phyloP scores from a whole-genome alignment of 2,329 filamentous ascomycete genomes.

The Stagonosporopsis rhizophila region DNA sequence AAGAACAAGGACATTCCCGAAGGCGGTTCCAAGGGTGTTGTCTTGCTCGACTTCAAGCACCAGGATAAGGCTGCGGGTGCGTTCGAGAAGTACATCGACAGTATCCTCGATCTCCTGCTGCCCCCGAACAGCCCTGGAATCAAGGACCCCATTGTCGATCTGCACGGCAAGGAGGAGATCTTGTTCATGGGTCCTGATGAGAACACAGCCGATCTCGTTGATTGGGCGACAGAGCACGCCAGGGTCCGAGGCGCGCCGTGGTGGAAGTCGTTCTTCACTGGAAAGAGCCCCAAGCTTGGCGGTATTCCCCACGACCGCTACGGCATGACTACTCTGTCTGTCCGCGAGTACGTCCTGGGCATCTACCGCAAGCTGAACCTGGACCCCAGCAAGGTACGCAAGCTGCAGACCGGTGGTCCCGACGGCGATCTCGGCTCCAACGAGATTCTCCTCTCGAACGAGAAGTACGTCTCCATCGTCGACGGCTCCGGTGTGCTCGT shows the following conservation, averaged over 20 bases:
- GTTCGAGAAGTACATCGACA: constrained; percentile 99
- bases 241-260: constrained; percentile 85
- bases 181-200: constrained; percentile 98
- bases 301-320: constrained; percentile 96
- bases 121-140: constrained; percentile 92
- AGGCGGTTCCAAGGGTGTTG: constrained; percentile 96
- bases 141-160: constrained; percentile 97
- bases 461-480: constrained; percentile 95
- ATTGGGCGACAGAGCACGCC: constrained; percentile 99
- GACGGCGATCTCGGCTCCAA: constrained; percentile 97
- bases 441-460: constrained; percentile 93
- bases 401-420: constrained; percentile 97
- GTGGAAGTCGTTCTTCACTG: constrained; percentile 99
- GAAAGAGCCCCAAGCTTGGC: constrained; percentile 93
- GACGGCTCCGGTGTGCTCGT: constrained; percentile 95
- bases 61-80: constrained; percentile 91
- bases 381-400: constrained; percentile 82
- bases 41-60: constrained; percentile 90
- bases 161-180: constrained; percentile 94
- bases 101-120: constrained; percentile 91
- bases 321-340: constrained; percentile 96
- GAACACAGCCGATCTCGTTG: constrained; percentile 95
- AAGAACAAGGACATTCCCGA: constrained; percentile 99
- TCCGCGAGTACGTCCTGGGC: constrained; percentile 93
- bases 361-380: constrained; percentile 97